Evolutionary conservation across 1,284 basidiomycete species (phyloP), one percentile per base, ranked within the genome.

Genomic region (Cryptococcus wingfieldii): DNA sequence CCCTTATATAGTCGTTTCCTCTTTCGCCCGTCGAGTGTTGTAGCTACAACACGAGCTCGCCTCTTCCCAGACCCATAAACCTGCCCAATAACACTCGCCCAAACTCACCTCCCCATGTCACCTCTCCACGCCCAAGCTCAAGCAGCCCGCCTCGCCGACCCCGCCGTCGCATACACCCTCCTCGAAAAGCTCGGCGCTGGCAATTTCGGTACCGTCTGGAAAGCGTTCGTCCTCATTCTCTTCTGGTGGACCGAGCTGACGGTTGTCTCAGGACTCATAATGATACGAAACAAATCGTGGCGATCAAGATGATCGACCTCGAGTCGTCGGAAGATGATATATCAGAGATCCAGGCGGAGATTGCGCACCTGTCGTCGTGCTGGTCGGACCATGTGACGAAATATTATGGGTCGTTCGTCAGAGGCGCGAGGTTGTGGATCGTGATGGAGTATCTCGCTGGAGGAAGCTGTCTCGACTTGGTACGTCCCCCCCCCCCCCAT

Each of bases 361-460:
- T 98, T 64, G 87, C 91, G 13, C 95, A 90, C 74, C 82, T 98
- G 34, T 90, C 94, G 0, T 90, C 92, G 67, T 96, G 92, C 79
- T 91, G 94, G 72, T 96, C 93, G 9, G 89, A 94, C 77, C 91
- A 90, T 74, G 91, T 98, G 55, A 98, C 95, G 38, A 83, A 87
- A 47, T 98, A 98, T 77, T 98, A 96, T 69, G 95, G 92, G 50
- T 94, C 91, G 54, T 98, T 98, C 75, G 90, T 99, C 59, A 87
- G 90, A 62, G 86, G 90, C 14, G 98, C 95, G 81, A 96, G 97
- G 75, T 82, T 99, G 18, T 98, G 96, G 96, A 98, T 99, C 71
- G 83, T 99, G 69, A 98, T 98, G 96, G 95, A 99, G 76, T 98
- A 92, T 75, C 86, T 98, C 50, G 93, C 93, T 0, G 96, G 95